A percentile compares a stretch with the other conserved stretches of the same genome.
phyloP scores from a whole-genome alignment of 192 early-diverging fungal genomes.

The Coemansia sp. region DNA sequence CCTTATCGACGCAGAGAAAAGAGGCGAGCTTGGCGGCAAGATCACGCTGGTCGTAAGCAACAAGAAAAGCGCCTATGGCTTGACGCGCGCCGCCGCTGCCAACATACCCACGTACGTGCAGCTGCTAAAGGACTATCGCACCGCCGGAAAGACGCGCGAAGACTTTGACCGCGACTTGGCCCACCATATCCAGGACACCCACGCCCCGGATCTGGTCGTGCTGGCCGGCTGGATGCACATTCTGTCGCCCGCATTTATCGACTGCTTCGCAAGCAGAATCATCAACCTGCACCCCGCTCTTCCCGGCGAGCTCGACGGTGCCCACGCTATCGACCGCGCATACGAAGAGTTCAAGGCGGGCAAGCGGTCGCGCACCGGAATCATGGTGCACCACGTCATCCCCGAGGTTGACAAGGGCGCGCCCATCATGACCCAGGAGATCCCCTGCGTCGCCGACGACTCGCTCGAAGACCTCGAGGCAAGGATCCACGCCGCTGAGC shows the following conservation, averaged over 20 bases:
- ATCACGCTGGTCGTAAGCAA: constrained; percentile 93
- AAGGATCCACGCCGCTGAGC: constrained; percentile 89
- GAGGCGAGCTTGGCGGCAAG: constrained; percentile 59
- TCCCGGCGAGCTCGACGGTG: constrained; percentile 96
- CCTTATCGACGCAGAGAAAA: constrained; percentile 77
- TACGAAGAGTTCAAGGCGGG: constrained; percentile 84
- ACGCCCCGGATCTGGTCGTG: constrained; percentile 80
- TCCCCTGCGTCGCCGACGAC: constrained; percentile 79
- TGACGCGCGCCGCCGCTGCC: constrained; percentile 80
- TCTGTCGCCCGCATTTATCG: constrained; percentile 81
- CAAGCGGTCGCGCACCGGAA: constrained; percentile 71
- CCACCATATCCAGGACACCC: constrained; percentile 57
- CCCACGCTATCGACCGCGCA: constrained; percentile 92
- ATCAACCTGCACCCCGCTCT: constrained; percentile 98
- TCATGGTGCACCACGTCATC: constrained; percentile 96
- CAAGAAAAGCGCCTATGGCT: constrained; percentile 79
- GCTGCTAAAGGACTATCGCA: constrained; percentile 84
- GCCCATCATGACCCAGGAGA: constrained; percentile 74
- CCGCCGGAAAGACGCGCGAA: constrained; percentile 75
- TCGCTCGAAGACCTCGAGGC: constrained; percentile 79
- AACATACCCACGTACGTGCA: constrained; percentile 81
- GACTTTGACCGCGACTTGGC: constrained; percentile 92
- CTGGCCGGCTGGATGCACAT: constrained; percentile 99
- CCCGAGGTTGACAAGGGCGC: constrained; percentile 95
- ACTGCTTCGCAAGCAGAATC: constrained; percentile 68